Base-by-base conservation (phyloP, 768 basidiomycete genomes). In the Paxillus rubicundulus region DNA sequence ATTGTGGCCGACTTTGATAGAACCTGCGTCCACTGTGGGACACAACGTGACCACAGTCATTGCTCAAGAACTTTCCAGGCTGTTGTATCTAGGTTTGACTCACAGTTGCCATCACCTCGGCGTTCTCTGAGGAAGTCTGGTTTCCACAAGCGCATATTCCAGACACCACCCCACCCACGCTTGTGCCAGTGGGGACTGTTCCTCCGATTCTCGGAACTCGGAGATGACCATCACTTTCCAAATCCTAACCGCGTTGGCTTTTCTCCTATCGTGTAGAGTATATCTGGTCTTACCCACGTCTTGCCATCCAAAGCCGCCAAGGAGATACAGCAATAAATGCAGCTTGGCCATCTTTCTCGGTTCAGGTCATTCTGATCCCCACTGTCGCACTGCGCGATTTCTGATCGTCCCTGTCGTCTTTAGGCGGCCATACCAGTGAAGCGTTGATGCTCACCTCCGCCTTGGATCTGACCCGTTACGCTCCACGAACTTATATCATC, bases 371-470 rank as follows among this genome's bases (percentile, higher is more conserved):
- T 70, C 48, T 28, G 45, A 47, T 17, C 49, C 41, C 27, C 42
- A 42, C 53, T 53, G 47, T 30, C 24, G 21, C 44, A 10, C 33
- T 18, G 21, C 24, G 51, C 37, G 14, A 46, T 33, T 32, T 24
- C 36, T 51, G 17, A 52, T 50, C 55, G 38, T 50, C 57, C 48
- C 57, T 53, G 49, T 48, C 43, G 34, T 52, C 45, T 28, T 32
- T 64, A 98, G 96, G 97, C 41, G 97, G 97, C 0, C 97, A 99
- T 72, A 97, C 94, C 14, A 84, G 80, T 55, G 97, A 99, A 75
- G 88, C 86, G 39, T 69, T 96, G 56, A 74, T 78, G 32, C 76
- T 98, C 24, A 50, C 89, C 24, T 86, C 86, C 2, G 72, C 84
- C 12, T 70, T 99, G 21, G 84, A 94, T 65, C 86, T 87, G 54